Evolutionary conservation across 805 yeast genomes (phyloP).

Genomic region (Barnettozyma siamensis): DNA sequence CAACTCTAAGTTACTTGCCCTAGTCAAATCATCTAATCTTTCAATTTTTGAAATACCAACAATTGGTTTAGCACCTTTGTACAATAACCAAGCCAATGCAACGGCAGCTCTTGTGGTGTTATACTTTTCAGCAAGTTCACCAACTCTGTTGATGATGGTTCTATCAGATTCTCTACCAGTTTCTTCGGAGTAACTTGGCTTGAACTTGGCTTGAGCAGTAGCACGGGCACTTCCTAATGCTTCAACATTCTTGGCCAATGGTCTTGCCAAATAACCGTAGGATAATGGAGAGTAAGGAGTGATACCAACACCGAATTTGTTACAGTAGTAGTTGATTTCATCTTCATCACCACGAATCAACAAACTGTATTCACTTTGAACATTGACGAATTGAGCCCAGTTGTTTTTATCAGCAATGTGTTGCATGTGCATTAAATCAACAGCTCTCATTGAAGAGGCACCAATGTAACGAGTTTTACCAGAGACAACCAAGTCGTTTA

Average conservation of each 20-base stretch:
- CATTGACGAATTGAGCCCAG: constrained; percentile 59
- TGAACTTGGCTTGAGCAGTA: background rate
- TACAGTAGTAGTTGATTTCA: constrained; percentile 53
- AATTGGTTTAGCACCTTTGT: constrained; percentile 48
- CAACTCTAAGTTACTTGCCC: constrained; percentile 35
- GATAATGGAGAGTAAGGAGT: constrained; percentile 60
- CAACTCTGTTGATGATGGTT: constrained; percentile 4
- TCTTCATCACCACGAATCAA: constrained; percentile 56
- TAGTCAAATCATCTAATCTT: constrained; percentile 47
- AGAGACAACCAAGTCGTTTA: constrained; percentile 42
- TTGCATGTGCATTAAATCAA: constrained; percentile 50
- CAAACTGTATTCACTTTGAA: constrained; percentile 54
- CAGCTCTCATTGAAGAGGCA: constrained; percentile 55
- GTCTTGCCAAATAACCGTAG: constrained; percentile 48
- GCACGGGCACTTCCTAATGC: constrained; percentile 10
- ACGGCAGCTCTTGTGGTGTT: constrained; percentile 45
- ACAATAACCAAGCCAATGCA: constrained; percentile 44
- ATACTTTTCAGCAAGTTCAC: constrained; percentile 29
- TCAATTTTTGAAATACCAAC: constrained; percentile 43
- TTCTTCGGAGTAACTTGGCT: background rate
- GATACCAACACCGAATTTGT: constrained; percentile 45
- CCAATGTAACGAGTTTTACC: constrained; percentile 54
- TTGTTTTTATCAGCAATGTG: constrained; percentile 47
- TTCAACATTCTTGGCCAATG: constrained; percentile 23
- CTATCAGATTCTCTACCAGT: constrained; percentile 1